Conservation (phyloP, 371 early-diverging fungal genomes). For the Zopfochytrium polystomum region DNA sequence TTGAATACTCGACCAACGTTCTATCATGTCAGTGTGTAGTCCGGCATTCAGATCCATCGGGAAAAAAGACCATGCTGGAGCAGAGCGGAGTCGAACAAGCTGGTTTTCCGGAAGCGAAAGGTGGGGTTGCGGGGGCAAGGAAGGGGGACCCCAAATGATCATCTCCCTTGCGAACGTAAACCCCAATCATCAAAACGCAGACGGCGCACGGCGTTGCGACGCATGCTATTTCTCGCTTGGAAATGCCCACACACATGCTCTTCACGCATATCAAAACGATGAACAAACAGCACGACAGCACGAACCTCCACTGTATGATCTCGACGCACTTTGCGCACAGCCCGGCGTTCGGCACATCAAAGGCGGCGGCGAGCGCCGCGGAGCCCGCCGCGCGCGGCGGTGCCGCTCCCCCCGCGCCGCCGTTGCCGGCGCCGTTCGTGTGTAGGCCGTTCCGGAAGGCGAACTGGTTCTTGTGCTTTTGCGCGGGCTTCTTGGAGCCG, state of each 20-base stretch:
- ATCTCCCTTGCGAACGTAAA: not conserved
- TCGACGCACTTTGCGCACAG: constrained; percentile 88
- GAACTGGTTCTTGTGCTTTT: constrained; percentile 84
- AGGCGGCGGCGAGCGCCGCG: constrained; percentile 61
- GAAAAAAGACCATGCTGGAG: too few relatives aligned
- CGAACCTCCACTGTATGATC: constrained; percentile 65
- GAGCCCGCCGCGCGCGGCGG: constrained; percentile 70
- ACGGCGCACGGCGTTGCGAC: too few relatives aligned
- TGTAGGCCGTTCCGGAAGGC: constrained; percentile 85
- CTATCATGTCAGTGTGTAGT: too few relatives aligned
- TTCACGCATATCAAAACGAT: too few relatives aligned
- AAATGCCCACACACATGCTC: too few relatives aligned
- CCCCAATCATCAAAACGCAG: constrained; percentile 1
- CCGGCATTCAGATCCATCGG: too few relatives aligned
- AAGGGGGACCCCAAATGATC: not conserved
- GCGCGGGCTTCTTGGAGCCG: constrained; percentile 68
- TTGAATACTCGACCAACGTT: too few relatives aligned
- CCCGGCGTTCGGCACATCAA: constrained; percentile 86
- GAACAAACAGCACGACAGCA: too few relatives aligned
- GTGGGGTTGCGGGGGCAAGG: not conserved
- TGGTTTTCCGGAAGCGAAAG: not conserved
- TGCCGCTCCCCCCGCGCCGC: too few relatives aligned
- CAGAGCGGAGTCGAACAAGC: too few relatives aligned
- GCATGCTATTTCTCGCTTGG: too few relatives aligned
- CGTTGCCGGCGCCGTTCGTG: too few relatives aligned